phyloP scores from a whole-genome alignment of 495 filamentous ascomycete genomes.

The Aspergillus mulundensis region DNA sequence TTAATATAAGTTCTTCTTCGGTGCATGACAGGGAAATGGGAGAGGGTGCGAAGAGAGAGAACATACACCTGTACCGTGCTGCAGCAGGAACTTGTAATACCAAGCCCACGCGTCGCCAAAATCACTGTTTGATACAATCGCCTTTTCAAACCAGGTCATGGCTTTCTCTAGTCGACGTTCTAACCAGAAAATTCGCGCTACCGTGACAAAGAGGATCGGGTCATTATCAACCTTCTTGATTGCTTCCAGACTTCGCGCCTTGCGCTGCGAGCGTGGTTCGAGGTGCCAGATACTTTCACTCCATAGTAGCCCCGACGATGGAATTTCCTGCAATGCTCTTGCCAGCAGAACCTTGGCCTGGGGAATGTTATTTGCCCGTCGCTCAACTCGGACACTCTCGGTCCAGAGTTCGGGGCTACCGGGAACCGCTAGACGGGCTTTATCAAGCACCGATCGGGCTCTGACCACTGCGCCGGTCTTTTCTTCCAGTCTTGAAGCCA shows the following conservation, averaged over 20 bases:
- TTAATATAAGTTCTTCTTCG: background rate
- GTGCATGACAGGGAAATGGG: background rate
- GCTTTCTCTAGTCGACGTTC: constrained; percentile 86
- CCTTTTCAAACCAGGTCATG: constrained; percentile 94
- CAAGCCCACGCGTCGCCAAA: constrained; percentile 94
- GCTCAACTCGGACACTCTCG: constrained; percentile 87
- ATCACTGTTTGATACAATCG: constrained; percentile 79
- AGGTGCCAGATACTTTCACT: constrained; percentile 91
- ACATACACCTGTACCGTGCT: constrained; percentile 77
- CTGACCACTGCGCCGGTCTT: constrained; percentile 78
- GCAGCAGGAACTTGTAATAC: constrained; percentile 89
- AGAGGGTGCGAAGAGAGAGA: background rate
- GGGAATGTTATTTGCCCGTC: constrained; percentile 74
- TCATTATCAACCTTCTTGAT: constrained; percentile 97
- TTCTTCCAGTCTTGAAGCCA: constrained; percentile 85
- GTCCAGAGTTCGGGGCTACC: constrained; percentile 84
- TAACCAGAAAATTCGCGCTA: constrained; percentile 72
- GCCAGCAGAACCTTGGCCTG: constrained; percentile 92
- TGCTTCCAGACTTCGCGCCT: constrained; percentile 83
- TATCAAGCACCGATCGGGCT: constrained; percentile 86
- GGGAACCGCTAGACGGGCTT: constrained; percentile 78
- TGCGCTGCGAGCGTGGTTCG: constrained; percentile 84
- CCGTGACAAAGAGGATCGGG: constrained; percentile 73
- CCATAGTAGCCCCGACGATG: constrained; percentile 88
- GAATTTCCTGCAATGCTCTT: constrained; percentile 82